Evolutionary conservation across 441 rosid genomes (phyloP).

Genomic region (Populus hybrid): DNA sequence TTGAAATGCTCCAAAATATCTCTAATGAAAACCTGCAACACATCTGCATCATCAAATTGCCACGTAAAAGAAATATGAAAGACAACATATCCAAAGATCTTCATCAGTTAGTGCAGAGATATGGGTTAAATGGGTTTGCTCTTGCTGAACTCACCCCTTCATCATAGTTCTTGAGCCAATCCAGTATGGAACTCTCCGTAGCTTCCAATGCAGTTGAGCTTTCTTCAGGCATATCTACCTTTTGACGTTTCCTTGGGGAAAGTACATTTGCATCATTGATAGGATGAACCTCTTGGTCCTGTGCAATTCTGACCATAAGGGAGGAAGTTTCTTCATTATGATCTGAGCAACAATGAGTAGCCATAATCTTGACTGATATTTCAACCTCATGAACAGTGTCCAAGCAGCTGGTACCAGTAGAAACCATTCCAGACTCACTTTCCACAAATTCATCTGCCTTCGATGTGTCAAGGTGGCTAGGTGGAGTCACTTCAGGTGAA

Average conservation of each 20-base stretch:
- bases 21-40: constrained; percentile 34
- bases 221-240: constrained; percentile 20
- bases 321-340: constrained; percentile 11
- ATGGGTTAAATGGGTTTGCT: background rate
- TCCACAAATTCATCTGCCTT: constrained; percentile 12
- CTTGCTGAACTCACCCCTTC: constrained; percentile 42
- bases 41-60: constrained; percentile 7
- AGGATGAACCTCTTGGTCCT: constrained; percentile 1
- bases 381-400: constrained; percentile 5
- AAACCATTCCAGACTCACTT: constrained; percentile 10
- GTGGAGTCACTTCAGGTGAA: constrained; percentile 18
- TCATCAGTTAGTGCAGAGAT: background rate
- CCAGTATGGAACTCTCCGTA: constrained; percentile 31
- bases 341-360: background rate
- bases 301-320: background rate
- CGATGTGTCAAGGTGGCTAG: background rate
- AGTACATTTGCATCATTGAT: constrained; percentile 2
- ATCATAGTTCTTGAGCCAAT: constrained; percentile 32
- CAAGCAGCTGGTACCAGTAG: background rate
- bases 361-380: background rate
- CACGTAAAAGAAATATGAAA: background rate
- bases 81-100: background rate
- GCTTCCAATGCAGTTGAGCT: constrained; percentile 23
- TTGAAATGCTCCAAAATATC: constrained; percentile 40
- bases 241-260: constrained; percentile 36